A percentile compares a stretch with the other conserved stretches of the same genome.
Conservation (phyloP, 1,284 basidiomycete genomes). For the Boletus calvinii region DNA sequence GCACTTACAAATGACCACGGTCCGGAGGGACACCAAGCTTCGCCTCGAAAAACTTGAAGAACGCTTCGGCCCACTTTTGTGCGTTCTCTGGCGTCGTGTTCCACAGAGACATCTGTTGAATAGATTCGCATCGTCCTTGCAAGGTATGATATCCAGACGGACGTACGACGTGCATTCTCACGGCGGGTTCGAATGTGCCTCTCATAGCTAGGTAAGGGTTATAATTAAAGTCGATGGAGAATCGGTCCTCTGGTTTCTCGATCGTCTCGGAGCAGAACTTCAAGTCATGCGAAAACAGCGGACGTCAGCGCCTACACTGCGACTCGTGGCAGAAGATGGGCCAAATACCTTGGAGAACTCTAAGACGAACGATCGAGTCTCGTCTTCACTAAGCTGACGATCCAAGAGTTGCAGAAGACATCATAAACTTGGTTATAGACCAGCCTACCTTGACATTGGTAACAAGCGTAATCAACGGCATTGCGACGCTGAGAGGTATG, state of each 20-base stretch:
- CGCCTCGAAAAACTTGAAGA: constrained; percentile 40
- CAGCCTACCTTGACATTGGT: constrained; percentile 56
- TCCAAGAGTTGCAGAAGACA: background rate
- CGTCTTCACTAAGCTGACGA: constrained; percentile 6
- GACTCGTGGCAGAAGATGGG: background rate
- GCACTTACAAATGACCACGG: constrained; percentile 49
- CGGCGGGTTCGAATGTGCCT: constrained; percentile 60
- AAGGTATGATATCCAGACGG: background rate
- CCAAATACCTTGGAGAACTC: constrained; percentile 6
- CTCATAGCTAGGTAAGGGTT: constrained; percentile 55
- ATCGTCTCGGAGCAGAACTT: constrained; percentile 44
- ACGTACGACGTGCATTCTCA: constrained; percentile 51
- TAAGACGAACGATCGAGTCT: constrained; percentile 6
- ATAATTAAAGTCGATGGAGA: constrained; percentile 50
- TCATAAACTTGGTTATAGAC: background rate
- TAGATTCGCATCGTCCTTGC: background rate
- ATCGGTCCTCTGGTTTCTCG: constrained; percentile 51
- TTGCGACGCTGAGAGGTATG: background rate
- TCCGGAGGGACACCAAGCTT: constrained; percentile 47
- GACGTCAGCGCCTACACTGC: background rate
- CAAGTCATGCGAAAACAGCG: background rate
- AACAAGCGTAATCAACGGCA: constrained; percentile 43
- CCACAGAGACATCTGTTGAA: constrained; percentile 48
- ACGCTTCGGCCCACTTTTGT: constrained; percentile 49
- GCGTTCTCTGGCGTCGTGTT: constrained; percentile 52